Conservation (phyloP, 129 eudicot genomes). For the Ambrosia artemisiifolia region DNA sequence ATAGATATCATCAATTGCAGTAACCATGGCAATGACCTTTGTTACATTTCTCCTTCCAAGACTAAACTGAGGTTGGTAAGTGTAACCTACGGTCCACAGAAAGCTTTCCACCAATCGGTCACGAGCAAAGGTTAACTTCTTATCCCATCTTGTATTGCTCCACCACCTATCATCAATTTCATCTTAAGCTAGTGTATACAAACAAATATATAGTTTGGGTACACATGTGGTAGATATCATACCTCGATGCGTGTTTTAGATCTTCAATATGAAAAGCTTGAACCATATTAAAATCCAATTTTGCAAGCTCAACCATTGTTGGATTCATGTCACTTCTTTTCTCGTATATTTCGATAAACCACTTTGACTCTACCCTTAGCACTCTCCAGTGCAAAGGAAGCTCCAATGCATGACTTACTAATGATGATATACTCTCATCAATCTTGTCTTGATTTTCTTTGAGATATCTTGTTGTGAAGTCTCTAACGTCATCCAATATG, state of each 20-base stretch:
- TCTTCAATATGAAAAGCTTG: conserved; percentile 25
- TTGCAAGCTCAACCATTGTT: conserved; percentile 18
- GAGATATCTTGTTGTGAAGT: conserved; percentile 14
- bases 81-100: conserved; percentile 26
- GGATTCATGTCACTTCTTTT: conserved; percentile 14
- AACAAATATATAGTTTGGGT: neutral
- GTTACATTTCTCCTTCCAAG: conserved; percentile 22
- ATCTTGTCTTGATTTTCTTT: neutral
- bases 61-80: conserved; percentile 21
- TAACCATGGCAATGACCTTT: conserved; percentile 5
- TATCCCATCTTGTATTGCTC: conserved; percentile 16
- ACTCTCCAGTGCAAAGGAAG: conserved; percentile 28
- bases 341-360: conserved; percentile 13
- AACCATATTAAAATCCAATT: conserved; percentile 25
- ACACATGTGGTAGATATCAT: neutral
- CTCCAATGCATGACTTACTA: conserved; percentile 28
- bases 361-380: conserved; percentile 17
- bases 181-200: neutral
- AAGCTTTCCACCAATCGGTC: conserved; percentile 37
- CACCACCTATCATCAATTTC: conserved; percentile 35
- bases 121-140: conserved; percentile 32
- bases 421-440: neutral
- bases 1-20: conserved; percentile 42
- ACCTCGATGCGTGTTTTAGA: conserved; percentile 26
- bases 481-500: conserved; percentile 16